These are phyloP conservation scores for Typha latifolia DNA, from an alignment of 176 grass and related monocot genomes.

Conservation along the genomic window DNA sequence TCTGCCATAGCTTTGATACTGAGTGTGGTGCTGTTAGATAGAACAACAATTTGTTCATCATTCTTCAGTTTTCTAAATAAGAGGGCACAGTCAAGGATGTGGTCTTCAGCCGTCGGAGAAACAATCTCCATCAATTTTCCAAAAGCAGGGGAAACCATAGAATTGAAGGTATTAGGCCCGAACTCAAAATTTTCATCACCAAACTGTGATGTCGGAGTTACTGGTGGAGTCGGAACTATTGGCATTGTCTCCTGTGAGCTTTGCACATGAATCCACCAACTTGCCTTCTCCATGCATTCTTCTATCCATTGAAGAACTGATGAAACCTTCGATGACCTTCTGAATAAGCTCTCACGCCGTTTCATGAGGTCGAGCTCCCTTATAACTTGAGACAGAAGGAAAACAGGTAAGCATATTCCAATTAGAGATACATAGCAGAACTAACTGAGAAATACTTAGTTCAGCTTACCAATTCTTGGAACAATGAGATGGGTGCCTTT, in stretches of 20 bases:
- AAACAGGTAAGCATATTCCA: not conserved
- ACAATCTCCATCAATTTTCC: slow-evolving; percentile 32
- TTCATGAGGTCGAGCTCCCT: slow-evolving; percentile 83
- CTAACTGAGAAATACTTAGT: slow-evolving; percentile 3
- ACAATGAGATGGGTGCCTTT: slow-evolving; percentile 73
- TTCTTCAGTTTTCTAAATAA: slow-evolving; percentile 35
- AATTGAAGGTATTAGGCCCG: slow-evolving; percentile 25
- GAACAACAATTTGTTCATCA: slow-evolving; percentile 35
- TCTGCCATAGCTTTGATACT: slow-evolving; percentile 99
- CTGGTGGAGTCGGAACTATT: slow-evolving; percentile 66
- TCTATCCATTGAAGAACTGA: slow-evolving; percentile 72
- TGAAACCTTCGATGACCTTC: slow-evolving; percentile 55
- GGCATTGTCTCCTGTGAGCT: slow-evolving; percentile 56
- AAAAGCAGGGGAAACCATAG: slow-evolving; percentile 30
- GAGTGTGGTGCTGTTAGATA: slow-evolving; percentile 59
- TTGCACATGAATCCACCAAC: slow-evolving; percentile 90
- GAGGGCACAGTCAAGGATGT: slow-evolving; percentile 60
- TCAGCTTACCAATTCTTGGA: slow-evolving; percentile 63
- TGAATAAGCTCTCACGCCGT: slow-evolving; percentile 51
- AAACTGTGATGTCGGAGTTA: slow-evolving; percentile 41
- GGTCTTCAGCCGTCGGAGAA: slow-evolving; percentile 62
- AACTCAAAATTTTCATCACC: slow-evolving; percentile 10
- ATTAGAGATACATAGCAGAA: slow-evolving; percentile 1
- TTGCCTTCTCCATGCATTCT: slow-evolving; percentile 56
- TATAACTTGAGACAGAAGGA: slow-evolving; percentile 39